Evolutionary conservation across 1,139 yeast genomes (phyloP).

Genomic region (Sugiyamaella sp.): DNA sequence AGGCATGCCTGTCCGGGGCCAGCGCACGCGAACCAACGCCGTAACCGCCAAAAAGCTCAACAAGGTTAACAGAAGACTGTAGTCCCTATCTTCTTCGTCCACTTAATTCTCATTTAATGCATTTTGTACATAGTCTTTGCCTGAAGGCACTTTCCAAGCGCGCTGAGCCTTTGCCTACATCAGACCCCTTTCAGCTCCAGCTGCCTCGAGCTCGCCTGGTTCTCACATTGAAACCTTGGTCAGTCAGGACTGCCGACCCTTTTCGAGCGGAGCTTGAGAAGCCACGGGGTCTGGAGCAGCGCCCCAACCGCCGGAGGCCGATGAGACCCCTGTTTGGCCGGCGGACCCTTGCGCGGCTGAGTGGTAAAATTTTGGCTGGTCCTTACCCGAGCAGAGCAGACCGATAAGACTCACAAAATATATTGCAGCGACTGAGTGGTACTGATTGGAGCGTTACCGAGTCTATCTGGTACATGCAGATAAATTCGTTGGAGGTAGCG

Average conservation of each 20-base stretch:
- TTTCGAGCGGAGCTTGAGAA: background rate
- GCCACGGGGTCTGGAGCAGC: constrained; percentile 3
- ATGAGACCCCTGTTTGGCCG: too few relatives aligned
- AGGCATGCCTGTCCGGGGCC: constrained; percentile 88
- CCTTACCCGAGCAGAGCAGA: constrained; percentile 12
- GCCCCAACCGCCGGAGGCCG: background rate
- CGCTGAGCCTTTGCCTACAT: constrained; percentile 5
- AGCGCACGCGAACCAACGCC: constrained; percentile 88
- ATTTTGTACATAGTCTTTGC: constrained; percentile 11
- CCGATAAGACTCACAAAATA: constrained; percentile 16
- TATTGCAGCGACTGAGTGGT: background rate
- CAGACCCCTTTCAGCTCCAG: too few relatives aligned
- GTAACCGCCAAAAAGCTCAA: constrained; percentile 86
- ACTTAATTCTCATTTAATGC: constrained; percentile 1
- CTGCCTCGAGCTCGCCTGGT: too few relatives aligned
- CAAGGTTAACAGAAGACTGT: constrained; percentile 66
- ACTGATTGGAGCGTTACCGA: background rate
- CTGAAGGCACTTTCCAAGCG: background rate
- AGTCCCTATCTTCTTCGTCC: constrained; percentile 20
- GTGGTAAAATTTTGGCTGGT: background rate
- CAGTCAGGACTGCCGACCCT: too few relatives aligned
- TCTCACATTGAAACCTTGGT: too few relatives aligned
- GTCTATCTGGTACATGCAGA: background rate
- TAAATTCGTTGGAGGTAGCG: background rate
- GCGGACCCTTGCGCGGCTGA: background rate